Evolutionary conservation across 768 basidiomycete genomes (phyloP), one percentile per base, ranked within the genome.

Genomic region (Mycena leptocephala): DNA sequence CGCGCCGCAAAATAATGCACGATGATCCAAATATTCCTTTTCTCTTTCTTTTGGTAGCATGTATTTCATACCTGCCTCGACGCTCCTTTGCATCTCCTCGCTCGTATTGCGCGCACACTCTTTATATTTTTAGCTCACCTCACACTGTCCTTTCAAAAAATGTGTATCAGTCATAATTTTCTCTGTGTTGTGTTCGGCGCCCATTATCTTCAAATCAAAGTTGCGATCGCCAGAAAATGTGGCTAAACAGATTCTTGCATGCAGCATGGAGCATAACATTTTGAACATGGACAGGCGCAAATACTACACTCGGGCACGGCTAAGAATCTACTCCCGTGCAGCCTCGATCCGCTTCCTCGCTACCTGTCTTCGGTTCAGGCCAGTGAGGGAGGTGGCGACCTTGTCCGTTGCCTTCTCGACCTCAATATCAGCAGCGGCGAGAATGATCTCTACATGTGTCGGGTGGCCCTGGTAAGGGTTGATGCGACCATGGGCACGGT

Each of bases 401-500:
- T 95, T 94, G 88, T 97, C 96, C 81, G 95, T 97, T 84, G 93
- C 93, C 85, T 97, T 96, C 89, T 98, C 96, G 64, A 99, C 97
- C 85, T 96, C 94, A 77, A 90, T 92, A 48, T 94, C 93, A 46
- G 92, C 87, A 69, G 94, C 94, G 62, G 93, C 88, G 77, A 99
- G 93, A 84, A 99, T 96, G 84, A 97, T 93, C 85, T 99, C 98
- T 79, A 99, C 94, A 83, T 99, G 98, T 86, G 94, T 95, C 51
- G 98, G 98, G 88, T 97, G 96, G 53, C 98, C 98, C 87, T 98
- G 96, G 93, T 99, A 99, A 41, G 98, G 98, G 89, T 99, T 99
- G 88, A 97, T 97, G 73, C 96, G 95, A 92, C 96, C 96, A 82
- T 97, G 97, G 56, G 96, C 96, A 87, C 98, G 96, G 93, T 98